Evolutionary conservation across 495 filamentous ascomycete genomes (phyloP).

Genomic region (Aspergillus biplanus): DNA sequence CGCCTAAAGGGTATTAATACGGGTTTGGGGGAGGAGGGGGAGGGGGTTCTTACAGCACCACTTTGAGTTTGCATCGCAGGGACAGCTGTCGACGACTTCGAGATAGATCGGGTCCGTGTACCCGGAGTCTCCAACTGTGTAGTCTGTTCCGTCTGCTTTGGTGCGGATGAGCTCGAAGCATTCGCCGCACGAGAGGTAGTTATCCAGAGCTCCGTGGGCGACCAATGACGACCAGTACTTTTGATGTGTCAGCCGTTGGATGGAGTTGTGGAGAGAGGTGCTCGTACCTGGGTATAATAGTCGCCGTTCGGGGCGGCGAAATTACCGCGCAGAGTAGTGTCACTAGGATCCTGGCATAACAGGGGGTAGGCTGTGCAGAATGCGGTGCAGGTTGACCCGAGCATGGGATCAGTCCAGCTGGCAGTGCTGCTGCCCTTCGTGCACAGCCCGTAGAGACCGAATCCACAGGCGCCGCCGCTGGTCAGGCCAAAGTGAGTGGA

Average conservation of each 20-base stretch:
- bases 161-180: background rate
- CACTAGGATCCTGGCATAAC: background rate
- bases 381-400: background rate
- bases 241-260: background rate
- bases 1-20: background rate
- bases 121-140: background rate
- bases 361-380: background rate
- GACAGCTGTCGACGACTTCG: background rate
- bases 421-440: background rate
- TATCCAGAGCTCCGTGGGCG: background rate
- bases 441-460: background rate
- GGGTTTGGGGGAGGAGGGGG: background rate
- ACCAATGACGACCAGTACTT: background rate
- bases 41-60: background rate
- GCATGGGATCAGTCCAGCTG: background rate
- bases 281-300: background rate
- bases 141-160: background rate
- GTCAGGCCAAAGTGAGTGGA: background rate
- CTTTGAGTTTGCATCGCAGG: constrained; percentile 1
- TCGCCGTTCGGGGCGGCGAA: background rate
- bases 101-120: background rate
- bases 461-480: background rate
- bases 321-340: background rate
- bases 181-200: background rate
- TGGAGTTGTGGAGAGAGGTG: too few species aligned